Conservation (phyloP, 768 basidiomycete species). For the Suillus fuscotomentosus region DNA sequence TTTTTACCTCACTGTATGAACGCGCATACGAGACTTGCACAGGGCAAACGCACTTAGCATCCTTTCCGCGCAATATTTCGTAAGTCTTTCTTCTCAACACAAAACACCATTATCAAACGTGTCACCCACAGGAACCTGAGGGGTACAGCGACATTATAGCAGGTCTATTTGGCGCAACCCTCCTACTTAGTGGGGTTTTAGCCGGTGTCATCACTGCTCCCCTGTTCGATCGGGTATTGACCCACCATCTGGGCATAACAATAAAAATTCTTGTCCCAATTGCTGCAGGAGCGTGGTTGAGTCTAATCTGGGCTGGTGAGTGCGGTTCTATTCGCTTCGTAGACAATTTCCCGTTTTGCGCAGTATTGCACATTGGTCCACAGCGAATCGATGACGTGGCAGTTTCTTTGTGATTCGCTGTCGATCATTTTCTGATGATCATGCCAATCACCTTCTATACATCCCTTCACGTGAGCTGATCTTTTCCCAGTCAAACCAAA, state of each 20-base stretch:
- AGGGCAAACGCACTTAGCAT: conserved; percentile 66
- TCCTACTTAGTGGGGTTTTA: conserved; percentile 70
- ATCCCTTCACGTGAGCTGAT: conserved; percentile 1
- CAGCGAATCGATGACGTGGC: not conserved
- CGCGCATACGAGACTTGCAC: conserved; percentile 1
- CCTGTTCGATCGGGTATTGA: conserved; percentile 81
- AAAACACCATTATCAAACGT: not conserved
- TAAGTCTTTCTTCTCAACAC: conserved; percentile 30
- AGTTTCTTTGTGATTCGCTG: not conserved
- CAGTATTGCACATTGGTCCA: not conserved
- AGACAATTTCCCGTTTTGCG: not conserved
- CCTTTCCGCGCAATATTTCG: conserved; percentile 67
- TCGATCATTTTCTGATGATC: not conserved
- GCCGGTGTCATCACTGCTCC: conserved; percentile 69
- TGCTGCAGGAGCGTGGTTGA: conserved; percentile 63
- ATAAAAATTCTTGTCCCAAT: conserved; percentile 61
- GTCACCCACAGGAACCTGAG: conserved; percentile 51
- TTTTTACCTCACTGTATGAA: not conserved
- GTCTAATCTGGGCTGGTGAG: conserved; percentile 79
- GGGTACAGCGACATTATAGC: conserved; percentile 68
- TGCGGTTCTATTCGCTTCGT: not conserved
- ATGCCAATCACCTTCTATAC: not conserved
- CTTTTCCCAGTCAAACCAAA: conserved; percentile 52
- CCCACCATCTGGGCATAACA: conserved; percentile 62
- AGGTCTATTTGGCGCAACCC: conserved; percentile 67